phyloP scores from a whole-genome alignment of 805 yeast genomes.

The Candida takata region DNA sequence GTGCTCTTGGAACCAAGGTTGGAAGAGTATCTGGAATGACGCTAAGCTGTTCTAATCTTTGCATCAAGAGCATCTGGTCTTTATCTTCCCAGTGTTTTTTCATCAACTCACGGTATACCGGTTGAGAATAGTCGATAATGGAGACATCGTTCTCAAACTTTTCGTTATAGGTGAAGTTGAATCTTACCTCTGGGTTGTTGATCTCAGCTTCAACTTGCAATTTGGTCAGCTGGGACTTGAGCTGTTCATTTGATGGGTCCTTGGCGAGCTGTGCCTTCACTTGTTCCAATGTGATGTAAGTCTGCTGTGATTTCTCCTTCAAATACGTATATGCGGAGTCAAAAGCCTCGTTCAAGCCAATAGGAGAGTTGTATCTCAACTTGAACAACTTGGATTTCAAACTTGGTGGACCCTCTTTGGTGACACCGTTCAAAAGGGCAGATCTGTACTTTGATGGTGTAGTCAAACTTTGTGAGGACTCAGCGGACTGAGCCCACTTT shows the following conservation, averaged over 20 bases:
- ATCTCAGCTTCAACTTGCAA: conserved; percentile 57
- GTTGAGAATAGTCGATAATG: conserved; percentile 57
- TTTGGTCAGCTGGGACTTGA: conserved; percentile 20
- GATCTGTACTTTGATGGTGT: conserved; percentile 16
- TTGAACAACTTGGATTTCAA: conserved; percentile 36
- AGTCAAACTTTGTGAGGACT: conserved; percentile 18
- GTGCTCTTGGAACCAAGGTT: conserved; percentile 74
- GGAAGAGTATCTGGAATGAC: conserved; percentile 94
- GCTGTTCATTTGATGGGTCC: conserved; percentile 14
- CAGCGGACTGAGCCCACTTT: conserved; percentile 9
- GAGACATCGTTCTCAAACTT: conserved; percentile 33
- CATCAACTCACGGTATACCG: conserved; percentile 71
- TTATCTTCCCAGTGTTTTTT: conserved; percentile 65
- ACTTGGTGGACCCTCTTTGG: conserved; percentile 45
- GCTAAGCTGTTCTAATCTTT: conserved; percentile 76
- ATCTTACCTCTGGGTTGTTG: conserved; percentile 79
- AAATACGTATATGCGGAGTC: conserved; percentile 58
- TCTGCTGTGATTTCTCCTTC: conserved; percentile 39
- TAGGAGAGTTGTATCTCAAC: conserved; percentile 58
- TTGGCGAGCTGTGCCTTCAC: conserved; percentile 25
- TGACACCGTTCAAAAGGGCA: conserved; percentile 28
- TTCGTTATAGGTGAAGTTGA: conserved; percentile 45
- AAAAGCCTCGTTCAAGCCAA: conserved; percentile 65
- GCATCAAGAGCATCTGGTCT: conserved; percentile 77
- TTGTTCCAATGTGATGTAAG: conserved; percentile 34